Conservation (phyloP, 768 basidiomycete genomes). For the Clitopilus passeckerianus region DNA sequence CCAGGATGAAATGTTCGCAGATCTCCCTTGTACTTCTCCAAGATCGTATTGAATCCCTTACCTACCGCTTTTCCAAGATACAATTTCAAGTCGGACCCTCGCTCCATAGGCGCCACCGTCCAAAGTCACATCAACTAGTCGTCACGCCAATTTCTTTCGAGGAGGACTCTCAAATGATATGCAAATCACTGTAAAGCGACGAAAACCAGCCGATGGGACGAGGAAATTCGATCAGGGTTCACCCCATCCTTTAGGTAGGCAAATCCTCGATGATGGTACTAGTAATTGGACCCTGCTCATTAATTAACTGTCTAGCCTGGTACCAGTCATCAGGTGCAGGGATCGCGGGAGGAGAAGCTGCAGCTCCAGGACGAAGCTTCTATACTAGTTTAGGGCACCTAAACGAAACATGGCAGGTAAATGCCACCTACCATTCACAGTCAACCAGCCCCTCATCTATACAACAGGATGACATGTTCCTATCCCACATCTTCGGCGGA, state of each 20-base stretch:
- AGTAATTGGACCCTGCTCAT: not conserved
- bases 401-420: constrained; percentile 72
- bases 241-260: constrained; percentile 74
- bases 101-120: constrained; percentile 57
- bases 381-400: constrained; percentile 81
- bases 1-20: constrained; percentile 54
- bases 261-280: not conserved
- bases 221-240: constrained; percentile 60
- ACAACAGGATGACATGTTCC: constrained; percentile 57
- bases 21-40: not conserved
- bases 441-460: not conserved
- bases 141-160: too few relatives aligned
- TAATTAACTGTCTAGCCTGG: constrained; percentile 53
- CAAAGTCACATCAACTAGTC: too few relatives aligned
- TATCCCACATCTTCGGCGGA: constrained; percentile 71
- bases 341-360: constrained; percentile 32
- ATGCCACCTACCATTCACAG: not conserved
- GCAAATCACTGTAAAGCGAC: too few relatives aligned
- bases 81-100: constrained; percentile 70
- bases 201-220: constrained; percentile 33
- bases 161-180: too few relatives aligned
- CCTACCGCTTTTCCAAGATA: constrained; percentile 36
- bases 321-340: constrained; percentile 76
- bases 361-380: constrained; percentile 67
- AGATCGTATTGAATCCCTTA: not conserved